Base-by-base conservation (phyloP, 495 filamentous ascomycete genomes). In the Letharia lupina region DNA sequence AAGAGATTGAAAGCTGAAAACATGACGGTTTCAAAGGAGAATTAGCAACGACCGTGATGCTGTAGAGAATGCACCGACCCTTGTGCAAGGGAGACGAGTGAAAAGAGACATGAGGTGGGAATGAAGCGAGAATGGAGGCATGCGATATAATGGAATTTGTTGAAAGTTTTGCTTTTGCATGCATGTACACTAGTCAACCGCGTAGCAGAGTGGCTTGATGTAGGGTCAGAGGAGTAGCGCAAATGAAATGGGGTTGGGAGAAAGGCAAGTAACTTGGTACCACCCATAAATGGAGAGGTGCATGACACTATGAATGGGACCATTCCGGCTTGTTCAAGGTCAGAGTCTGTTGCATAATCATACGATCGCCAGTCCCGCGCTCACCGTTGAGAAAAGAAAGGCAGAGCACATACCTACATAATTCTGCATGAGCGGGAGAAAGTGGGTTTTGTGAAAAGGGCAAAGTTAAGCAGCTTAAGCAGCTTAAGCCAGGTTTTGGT, bases 11-110 rank as follows among this genome's bases (percentile, higher is more conserved):
- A 60, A 60, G 65, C 58, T 45, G 71, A 70, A 42, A 71, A 70
- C 71, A 73, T 73, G 63, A 66, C 65, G 69, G 20, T 50, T 50
- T 58, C 42, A 69, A 73, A 73, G 44, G 67, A 73, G 61, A 39
- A 63, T 66, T 4, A 69, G 65, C 45, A 69, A 63, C 52, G 63
- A 69, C 60, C 33, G 61, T 65, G 66, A 23, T 62, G 50, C 63
- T 63, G 40, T 39, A 64, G 48, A 40, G 28, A 62, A 47, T 56
- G 50, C 47, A 66, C 57, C 61, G 59, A 66, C 61, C 66, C 56
- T 64, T 60, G 16, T 47, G 45, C 42, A 59, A 62, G 41, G 40
- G 45, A 58, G 42, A 44, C 31, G 18, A 33, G 7, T 45, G 18
- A 39, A 20, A 44, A 60, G 63, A 65, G 61, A 65, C 62, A 68